A percentile compares a stretch with the other conserved stretches of the same genome.
Conservation (phyloP, 1,284 basidiomycete genomes). For the Marasmius sp. region DNA sequence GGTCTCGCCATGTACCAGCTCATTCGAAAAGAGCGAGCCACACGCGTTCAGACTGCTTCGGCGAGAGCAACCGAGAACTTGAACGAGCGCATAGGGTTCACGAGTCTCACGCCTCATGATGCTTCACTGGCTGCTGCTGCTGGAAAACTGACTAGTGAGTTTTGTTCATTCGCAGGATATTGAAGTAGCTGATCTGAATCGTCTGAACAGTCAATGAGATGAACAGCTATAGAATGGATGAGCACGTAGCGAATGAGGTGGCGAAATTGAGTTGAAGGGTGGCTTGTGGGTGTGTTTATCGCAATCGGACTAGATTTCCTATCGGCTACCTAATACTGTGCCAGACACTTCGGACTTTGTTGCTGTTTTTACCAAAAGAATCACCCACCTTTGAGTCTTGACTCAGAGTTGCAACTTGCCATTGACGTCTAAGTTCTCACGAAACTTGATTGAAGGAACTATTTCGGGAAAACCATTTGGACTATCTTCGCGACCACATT, state of each 20-base stretch:
- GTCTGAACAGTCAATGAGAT: slow-evolving; percentile 28
- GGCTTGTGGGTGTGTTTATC: not conserved
- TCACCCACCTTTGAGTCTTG: no score
- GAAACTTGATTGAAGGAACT: no score
- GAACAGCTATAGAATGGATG: slow-evolving; percentile 32
- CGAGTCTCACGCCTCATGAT: slow-evolving; percentile 26
- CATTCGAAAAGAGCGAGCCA: slow-evolving; percentile 32
- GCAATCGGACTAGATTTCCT: not conserved
- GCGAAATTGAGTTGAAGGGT: slow-evolving; percentile 10
- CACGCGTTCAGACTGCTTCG: slow-evolving; percentile 29
- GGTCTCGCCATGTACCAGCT: slow-evolving; percentile 30
- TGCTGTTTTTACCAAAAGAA: not conserved
- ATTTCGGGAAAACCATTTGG: no score
- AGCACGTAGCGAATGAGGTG: slow-evolving; percentile 27
- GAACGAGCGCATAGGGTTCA: slow-evolving; percentile 35
- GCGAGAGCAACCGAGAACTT: slow-evolving; percentile 30
- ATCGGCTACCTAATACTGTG: not conserved
- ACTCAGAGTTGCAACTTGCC: no score
- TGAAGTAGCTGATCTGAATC: not conserved
- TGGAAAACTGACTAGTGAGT: slow-evolving; percentile 26
- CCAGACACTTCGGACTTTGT: not conserved
- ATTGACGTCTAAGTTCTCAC: no score
- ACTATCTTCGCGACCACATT: no score
- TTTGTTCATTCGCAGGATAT: not conserved
- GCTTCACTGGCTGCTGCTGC: slow-evolving; percentile 25